phyloP scores from a whole-genome alignment of 108 stramenopile genomes.

The Aurantiochytrium sp. region DNA sequence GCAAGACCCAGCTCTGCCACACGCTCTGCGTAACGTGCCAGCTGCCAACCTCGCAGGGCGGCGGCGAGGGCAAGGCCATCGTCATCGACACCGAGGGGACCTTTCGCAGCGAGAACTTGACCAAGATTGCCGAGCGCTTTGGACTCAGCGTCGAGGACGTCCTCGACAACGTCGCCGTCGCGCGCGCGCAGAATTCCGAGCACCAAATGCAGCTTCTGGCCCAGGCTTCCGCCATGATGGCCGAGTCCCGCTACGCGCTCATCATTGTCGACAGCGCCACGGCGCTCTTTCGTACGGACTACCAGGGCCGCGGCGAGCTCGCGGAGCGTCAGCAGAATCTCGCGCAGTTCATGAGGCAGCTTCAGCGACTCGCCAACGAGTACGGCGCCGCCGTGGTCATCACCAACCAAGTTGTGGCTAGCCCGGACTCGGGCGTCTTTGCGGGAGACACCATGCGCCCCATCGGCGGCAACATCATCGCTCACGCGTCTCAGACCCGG shows the following conservation, averaged over 20 bases:
- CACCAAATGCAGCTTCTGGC: conserved; percentile 96
- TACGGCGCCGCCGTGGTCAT: conserved; percentile 98
- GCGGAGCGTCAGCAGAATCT: conserved; percentile 92
- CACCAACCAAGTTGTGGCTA: conserved; percentile 99
- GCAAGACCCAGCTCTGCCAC: conserved; percentile 99
- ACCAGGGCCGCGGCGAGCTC: conserved; percentile 95
- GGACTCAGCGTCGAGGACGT: conserved; percentile 81
- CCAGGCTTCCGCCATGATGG: conserved; percentile 96
- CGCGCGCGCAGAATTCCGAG: conserved; percentile 98
- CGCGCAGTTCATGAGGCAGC: conserved; percentile 93
- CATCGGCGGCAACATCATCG: conserved; percentile 99
- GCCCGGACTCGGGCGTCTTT: conserved; percentile 87
- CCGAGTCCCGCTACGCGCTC: conserved; percentile 89
- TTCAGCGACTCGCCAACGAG: conserved; percentile 92
- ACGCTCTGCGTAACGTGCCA: conserved; percentile 99
- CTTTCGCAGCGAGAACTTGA: conserved; percentile 88
- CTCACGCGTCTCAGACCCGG: conserved; percentile 96
- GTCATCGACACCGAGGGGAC: conserved; percentile 99
- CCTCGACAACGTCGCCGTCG: conserved; percentile 96
- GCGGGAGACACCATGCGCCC: conserved; percentile 97
- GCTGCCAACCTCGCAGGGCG: conserved; percentile 89
- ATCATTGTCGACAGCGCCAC: conserved; percentile 97
- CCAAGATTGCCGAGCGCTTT: conserved; percentile 96
- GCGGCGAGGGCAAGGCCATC: conserved; percentile 98
- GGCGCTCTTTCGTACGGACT: conserved; percentile 98